A percentile compares a stretch with the other conserved stretches of the same genome.
Evolutionary conservation across 2,329 filamentous ascomycete genomes (phyloP).

Genomic region (Trichoderma koningiopsis): DNA sequence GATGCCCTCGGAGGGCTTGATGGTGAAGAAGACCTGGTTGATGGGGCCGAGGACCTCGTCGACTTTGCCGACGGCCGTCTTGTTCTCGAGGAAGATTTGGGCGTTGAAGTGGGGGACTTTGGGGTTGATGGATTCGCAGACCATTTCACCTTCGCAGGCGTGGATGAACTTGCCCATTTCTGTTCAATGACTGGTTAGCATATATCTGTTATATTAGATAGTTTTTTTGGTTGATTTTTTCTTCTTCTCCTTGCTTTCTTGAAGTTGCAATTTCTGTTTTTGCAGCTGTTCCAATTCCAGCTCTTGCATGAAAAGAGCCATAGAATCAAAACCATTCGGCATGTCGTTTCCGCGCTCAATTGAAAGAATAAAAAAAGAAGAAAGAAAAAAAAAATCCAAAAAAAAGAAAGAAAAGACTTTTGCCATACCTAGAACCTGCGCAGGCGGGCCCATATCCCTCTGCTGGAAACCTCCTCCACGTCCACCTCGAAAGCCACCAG

Average conservation of each 20-base stretch:
- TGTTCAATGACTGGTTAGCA: neutral
- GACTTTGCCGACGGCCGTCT: slow-evolving; percentile 93
- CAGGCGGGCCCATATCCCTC: slow-evolving; percentile 45
- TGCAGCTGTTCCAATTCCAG: neutral
- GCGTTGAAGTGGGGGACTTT: slow-evolving; percentile 99
- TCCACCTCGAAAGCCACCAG: slow-evolving; percentile 41
- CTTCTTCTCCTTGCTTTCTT: neutral
- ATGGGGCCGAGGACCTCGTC: slow-evolving; percentile 97
- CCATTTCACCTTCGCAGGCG: slow-evolving; percentile 95
- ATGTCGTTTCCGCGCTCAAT: neutral
- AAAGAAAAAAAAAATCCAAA: neutral
- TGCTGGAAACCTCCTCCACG: slow-evolving; percentile 45
- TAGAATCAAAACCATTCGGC: neutral
- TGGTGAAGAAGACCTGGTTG: slow-evolving; percentile 97
- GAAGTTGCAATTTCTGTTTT: neutral
- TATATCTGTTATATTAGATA: neutral
- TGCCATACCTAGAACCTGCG: slow-evolving; percentile 41
- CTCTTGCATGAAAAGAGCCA: neutral
- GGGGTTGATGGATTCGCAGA: slow-evolving; percentile 91
- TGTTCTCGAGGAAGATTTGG: slow-evolving; percentile 98
- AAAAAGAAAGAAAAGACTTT: neutral
- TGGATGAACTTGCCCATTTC: slow-evolving; percentile 96
- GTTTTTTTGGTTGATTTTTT: neutral
- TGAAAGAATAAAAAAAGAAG: neutral
- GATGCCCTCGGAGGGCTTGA: slow-evolving; percentile 96